Conservation (phyloP, 495 filamentous ascomycete species). For the Filosporella fistucella region DNA sequence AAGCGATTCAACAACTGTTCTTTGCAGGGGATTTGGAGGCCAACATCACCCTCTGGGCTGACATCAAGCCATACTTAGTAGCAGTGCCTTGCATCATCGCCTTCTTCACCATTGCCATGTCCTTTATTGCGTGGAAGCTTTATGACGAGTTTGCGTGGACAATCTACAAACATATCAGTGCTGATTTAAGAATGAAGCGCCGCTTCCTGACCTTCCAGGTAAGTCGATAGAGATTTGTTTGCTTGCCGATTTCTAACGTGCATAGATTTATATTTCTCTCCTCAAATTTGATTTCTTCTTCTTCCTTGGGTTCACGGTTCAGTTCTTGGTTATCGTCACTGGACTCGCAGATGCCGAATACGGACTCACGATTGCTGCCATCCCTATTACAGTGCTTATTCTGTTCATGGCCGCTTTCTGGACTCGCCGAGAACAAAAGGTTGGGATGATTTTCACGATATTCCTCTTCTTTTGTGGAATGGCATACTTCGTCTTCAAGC, state of each 20-base stretch:
- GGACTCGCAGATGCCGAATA: slow-evolving; percentile 64
- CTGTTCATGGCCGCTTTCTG: slow-evolving; percentile 79
- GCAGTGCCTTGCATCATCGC: slow-evolving; percentile 83
- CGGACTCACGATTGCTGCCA: slow-evolving; percentile 78
- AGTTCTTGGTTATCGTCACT: slow-evolving; percentile 90
- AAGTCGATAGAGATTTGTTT: slow-evolving; percentile 3
- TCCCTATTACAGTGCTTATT: slow-evolving; percentile 86
- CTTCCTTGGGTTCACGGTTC: slow-evolving; percentile 96
- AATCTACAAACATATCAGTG: slow-evolving; percentile 98
- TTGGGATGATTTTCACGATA: slow-evolving; percentile 74
- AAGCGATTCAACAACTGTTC: slow-evolving; percentile 47
- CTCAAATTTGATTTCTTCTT: slow-evolving; percentile 99
- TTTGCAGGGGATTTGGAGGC: slow-evolving; percentile 25
- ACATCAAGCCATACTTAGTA: slow-evolving; percentile 71
- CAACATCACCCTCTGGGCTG: slow-evolving; percentile 52
- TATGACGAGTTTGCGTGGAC: slow-evolving; percentile 99
- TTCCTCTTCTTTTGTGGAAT: slow-evolving; percentile 84
- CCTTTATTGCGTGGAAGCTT: slow-evolving; percentile 81
- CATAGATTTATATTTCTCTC: slow-evolving; percentile 91
- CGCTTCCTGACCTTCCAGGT: slow-evolving; percentile 96
- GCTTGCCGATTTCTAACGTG: slow-evolving; percentile 25
- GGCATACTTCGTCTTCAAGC: slow-evolving; percentile 97
- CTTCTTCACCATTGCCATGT: slow-evolving; percentile 65
- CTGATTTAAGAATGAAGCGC: slow-evolving; percentile 94
- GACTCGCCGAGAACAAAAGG: slow-evolving; percentile 74